A percentile compares a stretch with the other conserved stretches of the same genome.
Evolutionary conservation across 2,329 filamentous ascomycete species (phyloP).

Genomic region (Chrysoporthe cubensis): DNA sequence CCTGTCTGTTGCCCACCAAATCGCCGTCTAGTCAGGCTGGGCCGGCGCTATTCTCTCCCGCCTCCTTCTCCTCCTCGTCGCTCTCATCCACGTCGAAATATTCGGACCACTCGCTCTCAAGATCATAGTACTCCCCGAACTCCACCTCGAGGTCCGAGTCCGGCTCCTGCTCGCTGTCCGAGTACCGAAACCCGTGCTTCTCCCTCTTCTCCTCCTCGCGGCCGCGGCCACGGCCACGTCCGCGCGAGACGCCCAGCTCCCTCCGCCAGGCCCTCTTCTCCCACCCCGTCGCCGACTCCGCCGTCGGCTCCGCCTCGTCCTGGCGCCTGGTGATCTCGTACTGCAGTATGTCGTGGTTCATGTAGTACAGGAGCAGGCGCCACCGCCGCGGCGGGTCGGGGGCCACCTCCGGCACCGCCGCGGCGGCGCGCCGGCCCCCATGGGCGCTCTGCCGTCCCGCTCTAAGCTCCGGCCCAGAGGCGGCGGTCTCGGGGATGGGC

Average conservation of each 20-base stretch:
- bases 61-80: slow-evolving; percentile 1
- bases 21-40: no score
- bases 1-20: no score
- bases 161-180: neutral
- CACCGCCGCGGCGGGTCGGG: slow-evolving; percentile 53
- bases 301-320: slow-evolving; percentile 8
- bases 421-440: slow-evolving; percentile 15
- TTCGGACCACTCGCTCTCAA: neutral
- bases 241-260: neutral
- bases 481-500: slow-evolving; percentile 57
- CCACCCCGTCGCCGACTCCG: slow-evolving; percentile 5
- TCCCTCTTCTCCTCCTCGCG: neutral
- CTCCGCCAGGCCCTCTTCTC: slow-evolving; percentile 12
- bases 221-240: neutral
- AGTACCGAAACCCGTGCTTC: neutral
- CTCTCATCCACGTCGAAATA: neutral
- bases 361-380: slow-evolving; percentile 72
- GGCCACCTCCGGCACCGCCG: slow-evolving; percentile 23
- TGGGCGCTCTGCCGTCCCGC: slow-evolving; percentile 2
- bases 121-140: neutral
- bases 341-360: slow-evolving; percentile 69
- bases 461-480: slow-evolving; percentile 33
- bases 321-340: slow-evolving; percentile 59
- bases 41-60: neutral
- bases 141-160: neutral